Evolutionary conservation across 768 basidiomycete genomes (phyloP).

Genomic region (Suillus subalutaceus): DNA sequence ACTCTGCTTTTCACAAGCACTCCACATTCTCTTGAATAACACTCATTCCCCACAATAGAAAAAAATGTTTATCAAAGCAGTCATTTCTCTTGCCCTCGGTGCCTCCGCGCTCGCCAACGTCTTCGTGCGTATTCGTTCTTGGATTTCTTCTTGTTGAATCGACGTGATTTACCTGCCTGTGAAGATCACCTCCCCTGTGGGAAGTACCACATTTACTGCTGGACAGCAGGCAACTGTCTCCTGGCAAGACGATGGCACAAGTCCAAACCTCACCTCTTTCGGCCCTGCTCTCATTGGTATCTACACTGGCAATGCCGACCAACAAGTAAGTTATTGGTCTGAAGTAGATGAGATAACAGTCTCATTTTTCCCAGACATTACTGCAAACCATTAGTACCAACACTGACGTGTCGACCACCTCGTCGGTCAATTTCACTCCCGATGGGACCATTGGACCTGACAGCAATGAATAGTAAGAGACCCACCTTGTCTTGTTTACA

Average conservation of each 20-base stretch:
- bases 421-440: constrained; percentile 54
- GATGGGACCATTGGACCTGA: constrained; percentile 57
- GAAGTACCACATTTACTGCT: constrained; percentile 46
- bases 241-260: constrained; percentile 60
- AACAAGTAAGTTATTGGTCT: constrained; percentile 53
- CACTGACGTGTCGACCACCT: constrained; percentile 54
- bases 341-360: background rate
- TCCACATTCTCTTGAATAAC: constrained; percentile 27
- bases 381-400: constrained; percentile 53
- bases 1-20: constrained; percentile 16
- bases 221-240: constrained; percentile 51
- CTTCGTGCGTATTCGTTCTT: constrained; percentile 43
- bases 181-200: constrained; percentile 62
- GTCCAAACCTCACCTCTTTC: constrained; percentile 54
- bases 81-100: constrained; percentile 54
- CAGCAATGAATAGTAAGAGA: constrained; percentile 54
- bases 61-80: constrained; percentile 54
- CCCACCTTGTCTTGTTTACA: background rate
- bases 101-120: constrained; percentile 58
- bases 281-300: constrained; percentile 57
- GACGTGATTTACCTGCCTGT: constrained; percentile 9
- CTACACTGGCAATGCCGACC: constrained; percentile 60
- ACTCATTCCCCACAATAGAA: constrained; percentile 17
- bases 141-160: background rate
- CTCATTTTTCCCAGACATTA: constrained; percentile 45